Evolutionary conservation across 352 stramenopile species (phyloP).

Genomic region (Pythium aristosporum): DNA sequence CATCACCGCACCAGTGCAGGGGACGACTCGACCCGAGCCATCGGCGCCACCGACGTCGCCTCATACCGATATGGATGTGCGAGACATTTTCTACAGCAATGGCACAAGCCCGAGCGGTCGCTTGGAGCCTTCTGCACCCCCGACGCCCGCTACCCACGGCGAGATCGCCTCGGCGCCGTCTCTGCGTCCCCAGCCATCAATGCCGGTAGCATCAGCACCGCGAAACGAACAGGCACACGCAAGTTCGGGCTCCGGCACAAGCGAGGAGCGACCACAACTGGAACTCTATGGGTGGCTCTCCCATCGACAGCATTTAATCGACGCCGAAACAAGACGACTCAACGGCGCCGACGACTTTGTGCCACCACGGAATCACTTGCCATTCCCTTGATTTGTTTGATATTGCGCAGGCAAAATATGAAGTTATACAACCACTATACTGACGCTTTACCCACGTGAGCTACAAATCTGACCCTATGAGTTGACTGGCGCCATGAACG

Average conservation of each 20-base stretch:
- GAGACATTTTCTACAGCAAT: background rate
- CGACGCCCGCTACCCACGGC: background rate
- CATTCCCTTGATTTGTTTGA: too few species aligned
- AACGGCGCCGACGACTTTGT: conserved; percentile 15
- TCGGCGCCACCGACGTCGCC: background rate
- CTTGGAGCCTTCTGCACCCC: background rate
- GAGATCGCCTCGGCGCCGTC: background rate
- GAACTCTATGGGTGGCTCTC: conserved; percentile 13
- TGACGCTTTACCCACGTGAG: too few species aligned
- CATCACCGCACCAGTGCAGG: background rate
- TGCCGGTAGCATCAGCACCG: too few species aligned
- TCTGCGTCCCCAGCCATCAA: background rate
- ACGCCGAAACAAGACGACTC: conserved; percentile 2
- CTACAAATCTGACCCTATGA: too few species aligned
- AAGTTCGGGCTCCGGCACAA: background rate
- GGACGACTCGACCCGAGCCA: background rate
- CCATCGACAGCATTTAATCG: conserved; percentile 12
- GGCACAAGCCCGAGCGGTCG: background rate
- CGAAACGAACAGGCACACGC: too few species aligned
- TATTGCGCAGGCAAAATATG: too few species aligned
- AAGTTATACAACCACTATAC: too few species aligned
- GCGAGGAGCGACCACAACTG: background rate
- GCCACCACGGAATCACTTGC: background rate
- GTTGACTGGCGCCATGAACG: too few species aligned
- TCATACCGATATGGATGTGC: background rate